Evolutionary conservation across 371 early-diverging fungal genomes (phyloP), one percentile per base, ranked within the genome.

Genomic region (Apophysomyces elegans): DNA sequence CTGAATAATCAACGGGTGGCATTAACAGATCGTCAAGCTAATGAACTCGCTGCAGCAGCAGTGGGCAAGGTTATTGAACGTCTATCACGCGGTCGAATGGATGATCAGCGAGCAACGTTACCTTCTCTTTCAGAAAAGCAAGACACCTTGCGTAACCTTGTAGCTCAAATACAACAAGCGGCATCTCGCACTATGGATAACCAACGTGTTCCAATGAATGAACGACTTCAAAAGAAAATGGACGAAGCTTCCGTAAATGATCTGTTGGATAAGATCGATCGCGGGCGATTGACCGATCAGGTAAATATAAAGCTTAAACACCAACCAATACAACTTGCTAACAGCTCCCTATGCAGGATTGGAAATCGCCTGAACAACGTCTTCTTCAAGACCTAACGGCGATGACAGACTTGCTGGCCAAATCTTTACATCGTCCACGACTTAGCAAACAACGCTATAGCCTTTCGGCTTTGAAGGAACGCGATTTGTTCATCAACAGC

Each of bases 341-440:
- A 56, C 11, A 26, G 32, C 12, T 47, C 58, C 62, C 35, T 59
- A 43, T 64, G 12, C 44, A 84, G 84, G 84, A 84, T 38, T 80
- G 77, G 71, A 61, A 65, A 21, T 76, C 81, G 0, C 76, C 78
- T 54, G 82, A 84, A 62, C 71, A 74, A 56, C 67, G 66, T 32
- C 65, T 81, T 18, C 63, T 81, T 9, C 62, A 77, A 60, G 84
- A 86, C 57, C 78, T 84, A 68, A 78, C 73, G 0, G 59, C 68
- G 13, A 72, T 84, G 32, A 81, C 79, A n/a, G 84, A 86, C 69
- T 76, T 84, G 66, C 74, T 86, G 65, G 79, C 74, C 74, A 82
- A 84, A 68, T 78, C 78, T 0, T 39, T 78, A 11, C 14, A 78
- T 50, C 74, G 78, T n/a, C 80, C 77, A n/a, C 43, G 63, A 5